These are phyloP conservation scores for Lactarius sp. DNA, from an alignment of 768 basidiomycete species.

Conservation along the genomic window DNA sequence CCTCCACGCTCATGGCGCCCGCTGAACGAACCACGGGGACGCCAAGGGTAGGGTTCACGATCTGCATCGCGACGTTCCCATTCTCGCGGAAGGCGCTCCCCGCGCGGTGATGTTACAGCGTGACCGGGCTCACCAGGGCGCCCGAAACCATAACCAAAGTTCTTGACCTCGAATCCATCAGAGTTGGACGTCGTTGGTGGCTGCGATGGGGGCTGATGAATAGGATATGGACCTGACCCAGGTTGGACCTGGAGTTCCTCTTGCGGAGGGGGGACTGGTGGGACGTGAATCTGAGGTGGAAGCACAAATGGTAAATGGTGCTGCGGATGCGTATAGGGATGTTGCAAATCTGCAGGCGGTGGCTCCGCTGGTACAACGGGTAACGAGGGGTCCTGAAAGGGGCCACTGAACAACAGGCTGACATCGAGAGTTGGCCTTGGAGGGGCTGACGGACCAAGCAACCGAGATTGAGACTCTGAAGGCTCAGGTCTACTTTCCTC, in stretches of 20 bases:
- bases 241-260: conserved; percentile 20
- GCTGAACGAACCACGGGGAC: conserved; percentile 35
- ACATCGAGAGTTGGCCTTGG: conserved; percentile 12
- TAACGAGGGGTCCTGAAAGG: conserved; percentile 6
- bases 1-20: conserved; percentile 22
- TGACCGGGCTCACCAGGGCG: conserved; percentile 37
- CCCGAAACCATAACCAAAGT: conserved; percentile 65
- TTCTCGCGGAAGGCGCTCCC: conserved; percentile 30
- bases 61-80: conserved; percentile 28
- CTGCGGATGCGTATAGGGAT: conserved; percentile 13
- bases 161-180: conserved; percentile 50
- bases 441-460: not conserved
- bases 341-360: conserved; percentile 16
- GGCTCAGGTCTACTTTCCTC: conserved; percentile 5
- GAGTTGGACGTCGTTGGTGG: conserved; percentile 24
- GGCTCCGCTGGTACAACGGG: conserved; percentile 6
- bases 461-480: not conserved
- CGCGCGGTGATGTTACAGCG: conserved; percentile 31
- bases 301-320: conserved; percentile 11
- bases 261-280: conserved; percentile 9
- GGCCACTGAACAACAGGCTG: conserved; percentile 21
- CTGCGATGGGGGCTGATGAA: conserved; percentile 17
- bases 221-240: conserved; percentile 18
- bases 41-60: conserved; percentile 26
- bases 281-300: conserved; percentile 11